Evolutionary conservation across 2,329 filamentous ascomycete species (phyloP).

Genomic region (Calonectria hawksworthii): DNA sequence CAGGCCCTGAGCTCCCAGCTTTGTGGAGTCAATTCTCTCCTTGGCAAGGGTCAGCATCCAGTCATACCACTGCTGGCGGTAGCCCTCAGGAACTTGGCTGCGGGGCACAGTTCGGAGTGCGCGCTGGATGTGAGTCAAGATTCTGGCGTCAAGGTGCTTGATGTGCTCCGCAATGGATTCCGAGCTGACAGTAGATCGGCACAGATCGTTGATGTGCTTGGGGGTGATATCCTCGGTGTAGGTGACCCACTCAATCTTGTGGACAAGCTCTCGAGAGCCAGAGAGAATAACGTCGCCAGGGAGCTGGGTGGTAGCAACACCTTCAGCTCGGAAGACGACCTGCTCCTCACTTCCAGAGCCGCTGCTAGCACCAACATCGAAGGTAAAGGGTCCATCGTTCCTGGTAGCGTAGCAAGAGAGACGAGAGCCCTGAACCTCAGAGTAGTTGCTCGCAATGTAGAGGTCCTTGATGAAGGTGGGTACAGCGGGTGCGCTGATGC

Average conservation of each 20-base stretch:
- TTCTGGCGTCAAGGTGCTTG: constrained; percentile 13
- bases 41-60: constrained; percentile 21
- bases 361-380: constrained; percentile 12
- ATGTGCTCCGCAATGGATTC: background rate
- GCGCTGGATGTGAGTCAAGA: constrained; percentile 16
- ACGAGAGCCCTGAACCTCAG: constrained; percentile 12
- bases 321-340: constrained; percentile 11
- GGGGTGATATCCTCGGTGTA: constrained; percentile 11
- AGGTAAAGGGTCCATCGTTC: constrained; percentile 14
- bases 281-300: constrained; percentile 10
- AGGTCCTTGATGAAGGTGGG: constrained; percentile 20
- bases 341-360: background rate
- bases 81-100: background rate
- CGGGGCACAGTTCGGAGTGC: constrained; percentile 11
- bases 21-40: background rate
- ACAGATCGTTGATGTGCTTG: constrained; percentile 3
- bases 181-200: background rate
- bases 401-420: constrained; percentile 13
- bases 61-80: constrained; percentile 24
- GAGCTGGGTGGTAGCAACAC: constrained; percentile 8
- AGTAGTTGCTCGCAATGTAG: constrained; percentile 14
- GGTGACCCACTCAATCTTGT: constrained; percentile 16
- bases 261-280: constrained; percentile 16
- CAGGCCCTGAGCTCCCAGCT: constrained; percentile 2
- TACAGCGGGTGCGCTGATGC: constrained; percentile 14